Base-by-base conservation (phyloP, 192 early-diverging fungal species). In the Umbelopsis ramanniana region DNA sequence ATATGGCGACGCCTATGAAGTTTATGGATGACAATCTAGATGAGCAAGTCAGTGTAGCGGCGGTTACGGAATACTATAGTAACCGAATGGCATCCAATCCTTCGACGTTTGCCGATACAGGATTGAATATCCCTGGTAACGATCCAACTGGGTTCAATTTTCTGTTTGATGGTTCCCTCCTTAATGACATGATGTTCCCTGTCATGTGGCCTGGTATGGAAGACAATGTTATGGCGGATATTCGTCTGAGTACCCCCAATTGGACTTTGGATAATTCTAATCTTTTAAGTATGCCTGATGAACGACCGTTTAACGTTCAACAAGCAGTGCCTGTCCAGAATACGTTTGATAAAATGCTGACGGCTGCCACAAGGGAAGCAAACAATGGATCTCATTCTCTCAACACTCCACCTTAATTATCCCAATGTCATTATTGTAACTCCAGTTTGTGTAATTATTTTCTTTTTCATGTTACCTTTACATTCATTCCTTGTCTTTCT, bases 181-280 rank as follows among this genome's bases (percentile, higher is more conserved):
- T 70, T 33, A 54, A 70, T 15, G 69, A 54, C 48, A 52, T 69
- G 67, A 45, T 70, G 29, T 70, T 70, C 29, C 50, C 69, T 1
- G 48, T 35, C 9, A 52, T 70, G 57, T 63, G 57, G 57, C 57
- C 57, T 15, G 29, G 54, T 24, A 6, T 35, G 15, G 57, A 63
- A 17, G 57, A 63, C 33, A 63, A 63, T 19, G 33, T 63, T 4
- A 37, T 63, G 57, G 26, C 57, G 11, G 57, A 63, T 19, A 37
- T 63, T 33, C 57, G 29, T 38, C 57, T 63, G 7, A 63, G 17
- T 33, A 63, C 57, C 17, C 26, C 26, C 11, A 63, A 37, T 19
- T 63, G 57, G 57, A 63, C 57, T 14, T n/a, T 63, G 26, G 57
- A 63, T 19, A 63, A 14, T 37, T 37, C 57, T 14, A 63, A 63